A percentile compares a stretch with the other conserved stretches of the same genome.
Evolutionary conservation across 805 yeast species (phyloP).

Genomic region (Naumovozyma castellii): DNA sequence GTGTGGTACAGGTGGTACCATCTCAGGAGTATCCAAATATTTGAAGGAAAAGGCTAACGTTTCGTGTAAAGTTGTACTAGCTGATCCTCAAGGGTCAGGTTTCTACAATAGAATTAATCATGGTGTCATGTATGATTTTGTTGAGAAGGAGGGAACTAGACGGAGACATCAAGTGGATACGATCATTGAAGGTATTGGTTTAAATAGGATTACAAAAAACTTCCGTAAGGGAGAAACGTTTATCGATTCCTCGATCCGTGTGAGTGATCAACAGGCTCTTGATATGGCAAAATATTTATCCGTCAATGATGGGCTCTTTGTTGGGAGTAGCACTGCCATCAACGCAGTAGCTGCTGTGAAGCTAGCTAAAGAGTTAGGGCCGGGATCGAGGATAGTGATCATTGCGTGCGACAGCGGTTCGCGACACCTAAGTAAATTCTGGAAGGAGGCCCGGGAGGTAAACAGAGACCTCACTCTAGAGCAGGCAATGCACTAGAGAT

Average conservation of each 20-base stretch:
- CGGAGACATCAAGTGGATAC: constrained; percentile 96
- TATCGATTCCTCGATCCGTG: constrained; percentile 74
- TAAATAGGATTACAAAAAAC: constrained; percentile 78
- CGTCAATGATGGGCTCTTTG: constrained; percentile 77
- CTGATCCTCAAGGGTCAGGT: constrained; percentile 97
- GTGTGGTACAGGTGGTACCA: constrained; percentile 96
- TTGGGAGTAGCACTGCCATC: constrained; percentile 90
- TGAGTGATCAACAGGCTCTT: constrained; percentile 70
- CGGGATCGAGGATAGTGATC: constrained; percentile 67
- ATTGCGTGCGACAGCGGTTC: constrained; percentile 89
- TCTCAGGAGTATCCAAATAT: constrained; percentile 78
- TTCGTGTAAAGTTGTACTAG: constrained; percentile 48
- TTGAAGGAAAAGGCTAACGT: constrained; percentile 49
- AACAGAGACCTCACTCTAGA: constrained; percentile 28
- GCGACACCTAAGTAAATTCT: constrained; percentile 84
- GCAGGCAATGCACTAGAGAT: constrained; percentile 20
- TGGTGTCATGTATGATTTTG: constrained; percentile 89
- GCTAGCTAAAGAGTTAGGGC: constrained; percentile 39
- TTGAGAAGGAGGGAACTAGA: constrained; percentile 86
- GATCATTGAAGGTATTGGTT: constrained; percentile 84
- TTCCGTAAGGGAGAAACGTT: constrained; percentile 58
- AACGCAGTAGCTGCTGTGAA: constrained; percentile 83
- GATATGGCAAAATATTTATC: constrained; percentile 81
- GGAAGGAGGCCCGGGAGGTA: constrained; percentile 56
- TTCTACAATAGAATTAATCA: constrained; percentile 71